Percentiles rank a stretch among this genome's conserved stretches.
These are phyloP conservation scores for Dactylonectria estremocensis DNA, from an alignment of 2,329 filamentous ascomycete genomes.

Conservation along the genomic window DNA sequence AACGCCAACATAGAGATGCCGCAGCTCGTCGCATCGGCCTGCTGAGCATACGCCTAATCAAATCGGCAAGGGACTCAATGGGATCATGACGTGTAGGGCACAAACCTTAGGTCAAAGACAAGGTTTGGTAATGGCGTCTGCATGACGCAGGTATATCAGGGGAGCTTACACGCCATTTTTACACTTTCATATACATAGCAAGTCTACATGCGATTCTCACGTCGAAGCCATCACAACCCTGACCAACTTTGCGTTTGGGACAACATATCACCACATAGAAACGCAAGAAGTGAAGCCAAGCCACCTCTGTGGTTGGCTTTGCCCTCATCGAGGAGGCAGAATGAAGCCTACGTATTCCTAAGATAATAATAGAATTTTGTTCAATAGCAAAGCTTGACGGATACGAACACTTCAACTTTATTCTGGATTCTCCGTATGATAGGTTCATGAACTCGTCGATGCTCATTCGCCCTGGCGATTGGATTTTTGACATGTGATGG, in stretches of 20 bases:
- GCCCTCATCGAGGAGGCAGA: neutral
- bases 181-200: neutral
- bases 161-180: neutral
- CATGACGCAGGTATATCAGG: neutral
- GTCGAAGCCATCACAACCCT: neutral
- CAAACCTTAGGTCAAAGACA: neutral
- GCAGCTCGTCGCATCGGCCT: too few relatives aligned
- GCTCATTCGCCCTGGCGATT: neutral
- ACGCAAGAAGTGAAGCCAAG: neutral
- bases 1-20: too few relatives aligned
- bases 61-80: neutral
- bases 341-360: neutral
- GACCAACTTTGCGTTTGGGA: neutral
- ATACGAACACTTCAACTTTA: neutral
- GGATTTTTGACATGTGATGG: neutral
- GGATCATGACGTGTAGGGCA: neutral
- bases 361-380: neutral
- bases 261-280: neutral
- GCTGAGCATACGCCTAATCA: too few relatives aligned
- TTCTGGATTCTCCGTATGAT: neutral
- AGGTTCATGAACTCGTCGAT: neutral
- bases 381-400: neutral
- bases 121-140: neutral
- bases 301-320: neutral
- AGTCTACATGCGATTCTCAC: neutral